Evolutionary conservation across 306 rosid genomes (phyloP), one percentile per base, ranked within the genome.

Genomic region (Dryas drummondii): DNA sequence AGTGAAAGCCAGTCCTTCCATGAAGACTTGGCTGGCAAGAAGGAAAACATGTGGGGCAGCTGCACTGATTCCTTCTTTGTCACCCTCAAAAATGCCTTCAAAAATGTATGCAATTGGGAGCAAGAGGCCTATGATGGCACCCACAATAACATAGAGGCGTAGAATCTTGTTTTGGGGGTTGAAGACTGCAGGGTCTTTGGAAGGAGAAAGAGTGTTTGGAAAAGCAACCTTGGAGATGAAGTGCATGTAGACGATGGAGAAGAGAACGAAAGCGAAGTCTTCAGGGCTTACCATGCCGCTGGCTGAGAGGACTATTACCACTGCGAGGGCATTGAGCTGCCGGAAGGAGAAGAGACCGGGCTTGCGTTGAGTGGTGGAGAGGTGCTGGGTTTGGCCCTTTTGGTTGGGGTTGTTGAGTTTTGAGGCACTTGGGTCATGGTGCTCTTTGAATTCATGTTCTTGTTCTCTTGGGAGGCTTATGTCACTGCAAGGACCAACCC

Each of bases 31-130:
- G 59, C 97, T 92, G 0, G 97, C 86, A 65, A 96, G 80, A 9
- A 92, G 91, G 40, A 96, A 90, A 59, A 96, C 87, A 66, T 96
- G 99, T 5, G 99, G 97, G 56, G 91, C 70, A 6, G 99, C 99
- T 1, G 96, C 98, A 37, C 86, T 84, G 56, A 92, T 88, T 11
- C 97, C 99, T 81, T 90, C 82, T 60, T 86, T 86, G 76, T 96
- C 98, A 41, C 94, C 93, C 22, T 86, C 89, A 66, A 84, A 77
- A 44, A 91, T 83, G 11, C 99, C 98, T 42, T 89, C 83, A 1
- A 87, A 69, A 62, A 96, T 89, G 53, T 96, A 90, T 0, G 90
- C 91, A 59, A 92, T 84, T 0, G 99, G 98, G 1, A 86, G 87
- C 52, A 78, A 78, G 1, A 96, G 93, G 45, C 99, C 99, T 19